A percentile compares a stretch with the other conserved stretches of the same genome.
Conservation (phyloP, 1,139 yeast species). For the Pichia inconspicua region DNA sequence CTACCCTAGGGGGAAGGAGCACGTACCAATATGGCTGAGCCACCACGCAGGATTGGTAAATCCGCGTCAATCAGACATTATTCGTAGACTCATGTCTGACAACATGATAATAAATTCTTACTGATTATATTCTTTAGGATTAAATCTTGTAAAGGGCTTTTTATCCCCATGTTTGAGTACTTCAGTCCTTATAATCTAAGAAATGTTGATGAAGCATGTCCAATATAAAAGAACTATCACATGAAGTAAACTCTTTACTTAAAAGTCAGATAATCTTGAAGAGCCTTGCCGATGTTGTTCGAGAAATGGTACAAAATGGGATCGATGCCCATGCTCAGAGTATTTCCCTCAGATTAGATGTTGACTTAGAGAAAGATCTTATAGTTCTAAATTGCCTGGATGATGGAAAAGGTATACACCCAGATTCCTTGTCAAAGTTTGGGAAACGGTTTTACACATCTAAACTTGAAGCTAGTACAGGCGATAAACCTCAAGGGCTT, state of each 20-base stretch:
- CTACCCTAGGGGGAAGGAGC: too few relatives aligned
- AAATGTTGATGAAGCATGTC: not conserved
- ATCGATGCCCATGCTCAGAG: conserved; percentile 64
- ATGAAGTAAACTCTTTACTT: not conserved
- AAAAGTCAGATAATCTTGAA: conserved; percentile 12
- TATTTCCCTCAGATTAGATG: conserved; percentile 49
- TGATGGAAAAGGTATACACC: conserved; percentile 69
- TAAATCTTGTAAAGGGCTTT: not conserved
- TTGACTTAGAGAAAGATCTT: conserved; percentile 39
- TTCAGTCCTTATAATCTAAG: not conserved
- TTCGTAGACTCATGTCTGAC: too few relatives aligned
- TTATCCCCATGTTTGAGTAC: too few relatives aligned
- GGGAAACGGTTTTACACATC: conserved; percentile 70
- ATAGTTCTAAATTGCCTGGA: conserved; percentile 51
- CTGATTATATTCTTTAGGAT: too few relatives aligned
- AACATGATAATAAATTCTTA: too few relatives aligned
- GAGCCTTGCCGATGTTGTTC: conserved; percentile 36
- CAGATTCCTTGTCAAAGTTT: conserved; percentile 45
- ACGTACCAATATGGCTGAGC: too few relatives aligned
- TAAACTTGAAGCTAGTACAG: conserved; percentile 33
- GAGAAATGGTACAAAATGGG: conserved; percentile 73
- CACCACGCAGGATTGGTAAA: too few relatives aligned
- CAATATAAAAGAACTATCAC: not conserved
- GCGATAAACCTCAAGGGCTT: conserved; percentile 32
- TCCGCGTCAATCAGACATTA: too few relatives aligned